phyloP scores from a whole-genome alignment of 164 flowering plant genomes.

The Berberis vulgaris region DNA sequence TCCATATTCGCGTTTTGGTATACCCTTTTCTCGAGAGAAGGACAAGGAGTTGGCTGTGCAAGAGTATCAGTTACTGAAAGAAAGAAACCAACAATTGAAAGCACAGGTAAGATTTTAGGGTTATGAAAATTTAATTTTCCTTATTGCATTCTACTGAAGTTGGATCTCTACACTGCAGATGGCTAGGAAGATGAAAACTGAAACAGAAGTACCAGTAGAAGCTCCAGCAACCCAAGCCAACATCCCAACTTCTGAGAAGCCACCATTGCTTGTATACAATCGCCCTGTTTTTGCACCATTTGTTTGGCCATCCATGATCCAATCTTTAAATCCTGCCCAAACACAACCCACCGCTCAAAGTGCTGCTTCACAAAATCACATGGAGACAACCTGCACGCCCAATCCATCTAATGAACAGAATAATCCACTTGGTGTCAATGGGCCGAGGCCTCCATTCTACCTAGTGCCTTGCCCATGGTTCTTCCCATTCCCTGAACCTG shows the following conservation, averaged over 20 bases:
- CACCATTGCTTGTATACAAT: slow-evolving; percentile 24
- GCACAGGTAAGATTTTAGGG: slow-evolving; percentile 35
- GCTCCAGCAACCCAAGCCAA: slow-evolving; percentile 15
- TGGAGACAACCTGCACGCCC: slow-evolving; percentile 7
- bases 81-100: slow-evolving; percentile 46
- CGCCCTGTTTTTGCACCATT: slow-evolving; percentile 28
- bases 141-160: background rate
- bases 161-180: slow-evolving; percentile 26
- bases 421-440: slow-evolving; percentile 11
- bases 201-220: slow-evolving; percentile 17
- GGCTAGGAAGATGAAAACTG: slow-evolving; percentile 24
- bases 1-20: slow-evolving; percentile 9
- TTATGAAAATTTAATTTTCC: background rate
- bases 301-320: slow-evolving; percentile 40
- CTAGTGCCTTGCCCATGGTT: slow-evolving; percentile 60
- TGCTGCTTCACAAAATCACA: slow-evolving; percentile 10
- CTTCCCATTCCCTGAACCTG: slow-evolving; percentile 17
- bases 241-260: slow-evolving; percentile 19
- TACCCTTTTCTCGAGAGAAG: slow-evolving; percentile 25
- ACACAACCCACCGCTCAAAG: background rate
- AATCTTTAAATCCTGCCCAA: slow-evolving; percentile 23
- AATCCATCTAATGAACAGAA: slow-evolving; percentile 20
- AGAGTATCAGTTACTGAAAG: slow-evolving; percentile 47
- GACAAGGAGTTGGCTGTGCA: slow-evolving; percentile 58
- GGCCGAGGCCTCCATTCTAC: slow-evolving; percentile 30